These are phyloP conservation scores for Cyclaneusma minus DNA, from an alignment of 2,329 filamentous ascomycete genomes.

Conservation along the genomic window DNA sequence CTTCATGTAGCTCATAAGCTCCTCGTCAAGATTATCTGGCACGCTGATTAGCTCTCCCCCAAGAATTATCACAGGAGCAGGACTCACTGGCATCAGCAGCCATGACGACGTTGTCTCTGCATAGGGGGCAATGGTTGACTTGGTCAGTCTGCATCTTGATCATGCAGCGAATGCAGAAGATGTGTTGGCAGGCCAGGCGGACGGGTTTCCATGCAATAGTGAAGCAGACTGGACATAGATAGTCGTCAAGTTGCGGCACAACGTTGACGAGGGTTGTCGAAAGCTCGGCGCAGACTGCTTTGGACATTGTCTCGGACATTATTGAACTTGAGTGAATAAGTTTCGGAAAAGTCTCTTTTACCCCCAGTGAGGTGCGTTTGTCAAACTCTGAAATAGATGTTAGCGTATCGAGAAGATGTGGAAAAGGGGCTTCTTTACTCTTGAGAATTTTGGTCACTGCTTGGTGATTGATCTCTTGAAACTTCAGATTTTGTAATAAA, in stretches of 20 bases:
- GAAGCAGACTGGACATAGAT: constrained; percentile 67
- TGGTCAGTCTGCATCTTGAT: constrained; percentile 61
- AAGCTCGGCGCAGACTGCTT: constrained; percentile 60
- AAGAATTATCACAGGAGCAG: neutral
- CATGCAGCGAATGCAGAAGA: constrained; percentile 75
- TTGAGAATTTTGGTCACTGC: constrained; percentile 77
- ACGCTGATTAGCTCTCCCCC: constrained; percentile 2
- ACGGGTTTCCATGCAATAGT: constrained; percentile 69
- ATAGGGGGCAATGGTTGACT: constrained; percentile 59
- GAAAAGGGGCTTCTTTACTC: constrained; percentile 32
- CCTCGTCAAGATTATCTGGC: constrained; percentile 51
- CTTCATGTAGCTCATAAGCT: constrained; percentile 53
- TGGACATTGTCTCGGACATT: constrained; percentile 53
- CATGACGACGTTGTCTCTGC: constrained; percentile 56
- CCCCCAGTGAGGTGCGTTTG: constrained; percentile 64
- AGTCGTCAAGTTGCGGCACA: constrained; percentile 74
- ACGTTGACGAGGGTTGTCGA: constrained; percentile 55
- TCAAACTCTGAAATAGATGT: constrained; percentile 55
- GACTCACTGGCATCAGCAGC: constrained; percentile 47
- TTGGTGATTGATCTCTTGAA: constrained; percentile 68
- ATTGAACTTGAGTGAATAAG: constrained; percentile 42
- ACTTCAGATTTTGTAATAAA: constrained; percentile 72
- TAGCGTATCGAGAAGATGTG: constrained; percentile 6
- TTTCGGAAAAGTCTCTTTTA: constrained; percentile 45
- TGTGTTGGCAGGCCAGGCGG: constrained; percentile 56